phyloP scores from a whole-genome alignment of 495 filamentous ascomycete genomes.

The Penicillium maclennaniae region DNA sequence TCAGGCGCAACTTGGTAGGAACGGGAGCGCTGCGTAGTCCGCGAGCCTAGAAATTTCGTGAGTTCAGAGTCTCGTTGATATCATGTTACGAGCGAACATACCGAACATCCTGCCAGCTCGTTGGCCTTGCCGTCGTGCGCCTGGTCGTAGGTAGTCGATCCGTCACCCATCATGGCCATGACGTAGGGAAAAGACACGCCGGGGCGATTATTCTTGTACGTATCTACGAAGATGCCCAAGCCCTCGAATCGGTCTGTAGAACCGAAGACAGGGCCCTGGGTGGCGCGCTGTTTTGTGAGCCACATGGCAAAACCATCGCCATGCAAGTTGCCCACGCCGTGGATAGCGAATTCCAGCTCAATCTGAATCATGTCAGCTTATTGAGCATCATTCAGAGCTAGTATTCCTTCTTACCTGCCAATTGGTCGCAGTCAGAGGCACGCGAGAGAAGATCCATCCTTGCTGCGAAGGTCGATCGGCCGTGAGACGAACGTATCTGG shows the following conservation, averaged over 20 bases:
- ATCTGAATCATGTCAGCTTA: conserved; percentile 50
- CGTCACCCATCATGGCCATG: conserved; percentile 97
- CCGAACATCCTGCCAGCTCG: conserved; percentile 90
- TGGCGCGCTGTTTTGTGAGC: conserved; percentile 90
- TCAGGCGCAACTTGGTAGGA: conserved; percentile 82
- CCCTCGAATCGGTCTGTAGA: conserved; percentile 86
- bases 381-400: background rate
- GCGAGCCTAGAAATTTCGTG: conserved; percentile 54
- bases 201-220: conserved; percentile 99
- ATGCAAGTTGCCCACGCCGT: conserved; percentile 77
- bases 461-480: conserved; percentile 83
- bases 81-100: conserved; percentile 27
- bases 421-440: conserved; percentile 95
- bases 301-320: conserved; percentile 98
- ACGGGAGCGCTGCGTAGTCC: conserved; percentile 75
- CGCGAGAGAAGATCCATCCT: conserved; percentile 90
- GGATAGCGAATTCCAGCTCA: conserved; percentile 91
- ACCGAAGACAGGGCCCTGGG: conserved; percentile 83
- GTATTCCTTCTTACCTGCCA: conserved; percentile 67
- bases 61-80: background rate
- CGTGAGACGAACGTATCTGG: conserved; percentile 86
- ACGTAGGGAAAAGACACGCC: conserved; percentile 95
- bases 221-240: conserved; percentile 95
- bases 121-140: conserved; percentile 91
- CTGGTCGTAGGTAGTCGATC: conserved; percentile 85